Percentiles rank a stretch among this genome's conserved stretches.
phyloP scores from a whole-genome alignment of 768 basidiomycete species.

The Sistotremastrum suecicum region DNA sequence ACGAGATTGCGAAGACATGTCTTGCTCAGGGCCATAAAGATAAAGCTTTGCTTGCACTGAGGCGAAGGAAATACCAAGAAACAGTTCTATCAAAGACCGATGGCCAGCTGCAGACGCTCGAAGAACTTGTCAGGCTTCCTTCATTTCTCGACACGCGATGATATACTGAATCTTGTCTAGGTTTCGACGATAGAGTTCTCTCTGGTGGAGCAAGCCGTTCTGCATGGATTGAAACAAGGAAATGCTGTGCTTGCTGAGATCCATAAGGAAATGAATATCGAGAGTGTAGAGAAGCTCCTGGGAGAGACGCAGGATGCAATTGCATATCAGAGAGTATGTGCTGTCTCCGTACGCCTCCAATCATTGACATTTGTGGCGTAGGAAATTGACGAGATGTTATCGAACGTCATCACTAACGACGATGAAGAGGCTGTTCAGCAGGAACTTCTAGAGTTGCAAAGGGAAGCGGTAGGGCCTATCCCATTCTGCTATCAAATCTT shows the following conservation, averaged over 20 bases:
- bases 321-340: slow-evolving; percentile 72
- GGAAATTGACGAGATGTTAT: slow-evolving; percentile 87
- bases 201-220: slow-evolving; percentile 78
- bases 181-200: slow-evolving; percentile 97
- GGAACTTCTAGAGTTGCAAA: slow-evolving; percentile 62
- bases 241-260: slow-evolving; percentile 89
- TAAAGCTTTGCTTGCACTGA: slow-evolving; percentile 73
- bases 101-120: slow-evolving; percentile 72
- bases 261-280: slow-evolving; percentile 84
- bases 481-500: slow-evolving; percentile 12
- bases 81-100: slow-evolving; percentile 79
- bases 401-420: slow-evolving; percentile 67
- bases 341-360: slow-evolving; percentile 2
- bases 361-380: slow-evolving; percentile 18
- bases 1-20: slow-evolving; percentile 76
- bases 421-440: slow-evolving; percentile 90
- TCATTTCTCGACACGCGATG: not conserved
- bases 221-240: slow-evolving; percentile 88
- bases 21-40: slow-evolving; percentile 74
- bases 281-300: slow-evolving; percentile 86
- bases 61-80: slow-evolving; percentile 91
- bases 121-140: slow-evolving; percentile 55
- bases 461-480: slow-evolving; percentile 34
- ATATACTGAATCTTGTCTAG: slow-evolving; percentile 24
- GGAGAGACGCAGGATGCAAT: slow-evolving; percentile 87